Conservation (phyloP, 768 basidiomycete genomes). For the Phlebiopsis gigantea region DNA sequence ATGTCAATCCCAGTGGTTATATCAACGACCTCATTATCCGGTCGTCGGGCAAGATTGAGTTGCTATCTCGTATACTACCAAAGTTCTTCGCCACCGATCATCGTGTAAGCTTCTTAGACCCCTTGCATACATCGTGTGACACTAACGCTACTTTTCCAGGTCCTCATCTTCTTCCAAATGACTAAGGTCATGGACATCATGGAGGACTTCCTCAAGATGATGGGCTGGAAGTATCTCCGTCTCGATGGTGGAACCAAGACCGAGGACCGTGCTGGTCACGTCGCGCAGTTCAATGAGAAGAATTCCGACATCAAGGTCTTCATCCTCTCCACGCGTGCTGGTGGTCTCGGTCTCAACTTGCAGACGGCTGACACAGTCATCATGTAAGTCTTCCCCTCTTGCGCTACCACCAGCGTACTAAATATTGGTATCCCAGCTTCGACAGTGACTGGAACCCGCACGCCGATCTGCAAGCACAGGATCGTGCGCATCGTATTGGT, state of each 20-base stretch:
- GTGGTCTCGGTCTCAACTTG: slow-evolving; percentile 90
- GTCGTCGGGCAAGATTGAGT: slow-evolving; percentile 88
- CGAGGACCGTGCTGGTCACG: slow-evolving; percentile 85
- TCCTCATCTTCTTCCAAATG: slow-evolving; percentile 99
- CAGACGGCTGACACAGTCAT: slow-evolving; percentile 96
- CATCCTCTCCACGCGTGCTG: slow-evolving; percentile 90
- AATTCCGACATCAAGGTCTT: slow-evolving; percentile 86
- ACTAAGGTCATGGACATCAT: slow-evolving; percentile 99
- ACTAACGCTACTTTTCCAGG: slow-evolving; percentile 36
- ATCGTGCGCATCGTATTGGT: slow-evolving; percentile 99
- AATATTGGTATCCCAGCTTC: slow-evolving; percentile 6
- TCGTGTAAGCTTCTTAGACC: slow-evolving; percentile 49
- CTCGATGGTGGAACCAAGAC: slow-evolving; percentile 97
- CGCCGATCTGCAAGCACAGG: slow-evolving; percentile 98
- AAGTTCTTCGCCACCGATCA: slow-evolving; percentile 93
- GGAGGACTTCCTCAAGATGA: slow-evolving; percentile 90
- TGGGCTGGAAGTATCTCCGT: slow-evolving; percentile 82
- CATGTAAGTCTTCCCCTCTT: slow-evolving; percentile 51
- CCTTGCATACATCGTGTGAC: background rate
- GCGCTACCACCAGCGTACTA: background rate
- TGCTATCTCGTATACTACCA: slow-evolving; percentile 86
- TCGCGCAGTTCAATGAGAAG: slow-evolving; percentile 85
- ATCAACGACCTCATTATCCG: slow-evolving; percentile 85
- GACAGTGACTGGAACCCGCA: slow-evolving; percentile 75
- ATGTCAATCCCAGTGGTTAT: slow-evolving; percentile 75